These are phyloP conservation scores for Wallacemonas sp. DNA, from an alignment of 208 protist species.

Conservation along the genomic window DNA sequence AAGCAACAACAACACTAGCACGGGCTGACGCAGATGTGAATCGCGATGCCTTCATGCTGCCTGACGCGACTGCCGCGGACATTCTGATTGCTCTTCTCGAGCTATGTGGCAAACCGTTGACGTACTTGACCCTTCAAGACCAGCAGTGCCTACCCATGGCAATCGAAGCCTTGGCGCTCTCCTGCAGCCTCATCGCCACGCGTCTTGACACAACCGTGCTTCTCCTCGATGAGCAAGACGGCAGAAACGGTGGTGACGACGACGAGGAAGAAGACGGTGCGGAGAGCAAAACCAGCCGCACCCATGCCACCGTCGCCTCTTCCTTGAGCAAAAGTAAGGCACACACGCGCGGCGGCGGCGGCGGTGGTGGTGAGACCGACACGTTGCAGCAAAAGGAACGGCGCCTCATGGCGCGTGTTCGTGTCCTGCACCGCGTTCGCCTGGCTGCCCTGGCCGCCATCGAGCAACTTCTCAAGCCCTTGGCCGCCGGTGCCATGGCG, in stretches of 20 bases:
- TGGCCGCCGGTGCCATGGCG: background rate
- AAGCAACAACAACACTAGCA: background rate
- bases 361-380: background rate
- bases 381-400: conserved; percentile 19
- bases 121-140: conserved; percentile 42
- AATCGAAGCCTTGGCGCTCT: conserved; percentile 14
- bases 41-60: background rate
- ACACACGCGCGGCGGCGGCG: background rate
- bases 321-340: too few relatives aligned
- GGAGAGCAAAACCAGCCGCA: too few relatives aligned
- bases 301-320: too few relatives aligned
- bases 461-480: conserved; percentile 7
- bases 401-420: conserved; percentile 23
- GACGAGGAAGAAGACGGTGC: too few relatives aligned
- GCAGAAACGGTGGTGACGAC: background rate
- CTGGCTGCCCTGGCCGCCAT: conserved; percentile 10
- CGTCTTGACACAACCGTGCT: background rate
- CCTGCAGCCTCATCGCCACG: conserved; percentile 6
- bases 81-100: conserved; percentile 38
- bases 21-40: too few relatives aligned
- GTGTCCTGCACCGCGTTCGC: conserved; percentile 6
- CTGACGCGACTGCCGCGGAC: conserved; percentile 9
- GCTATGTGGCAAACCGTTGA: conserved; percentile 42
- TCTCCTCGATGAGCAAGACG: background rate
- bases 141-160: conserved; percentile 30